Evolutionary conservation across 2,329 filamentous ascomycete genomes (phyloP).

Genomic region (Aspergillus luchuensis): DNA sequence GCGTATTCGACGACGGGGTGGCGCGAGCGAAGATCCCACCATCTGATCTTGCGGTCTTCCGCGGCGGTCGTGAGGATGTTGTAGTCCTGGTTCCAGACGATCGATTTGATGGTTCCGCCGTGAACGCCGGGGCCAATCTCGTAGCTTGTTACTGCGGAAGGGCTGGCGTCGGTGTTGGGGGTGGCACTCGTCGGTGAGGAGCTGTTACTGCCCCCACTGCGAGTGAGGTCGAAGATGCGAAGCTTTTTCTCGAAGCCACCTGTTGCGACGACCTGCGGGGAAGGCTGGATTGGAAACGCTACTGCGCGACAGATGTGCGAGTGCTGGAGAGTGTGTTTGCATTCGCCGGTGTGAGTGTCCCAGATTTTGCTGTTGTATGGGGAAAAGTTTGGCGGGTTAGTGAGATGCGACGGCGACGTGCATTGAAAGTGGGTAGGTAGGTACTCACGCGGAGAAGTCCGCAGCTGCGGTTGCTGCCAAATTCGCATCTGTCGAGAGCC

Average conservation of each 20-base stretch:
- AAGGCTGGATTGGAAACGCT: conserved; percentile 79
- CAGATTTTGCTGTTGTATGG: conserved; percentile 75
- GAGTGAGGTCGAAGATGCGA: conserved; percentile 83
- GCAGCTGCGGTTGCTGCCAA: conserved; percentile 92
- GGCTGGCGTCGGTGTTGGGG: conserved; percentile 43
- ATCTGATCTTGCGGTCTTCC: conserved; percentile 86
- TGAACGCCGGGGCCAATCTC: conserved; percentile 88
- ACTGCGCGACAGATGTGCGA: conserved; percentile 93
- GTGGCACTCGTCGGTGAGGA: conserved; percentile 45
- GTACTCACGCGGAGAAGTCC: conserved; percentile 84
- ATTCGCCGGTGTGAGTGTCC: conserved; percentile 94
- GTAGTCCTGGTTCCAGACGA: conserved; percentile 88
- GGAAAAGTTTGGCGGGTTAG: conserved; percentile 30
- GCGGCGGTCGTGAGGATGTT: conserved; percentile 89
- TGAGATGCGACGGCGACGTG: conserved; percentile 9
- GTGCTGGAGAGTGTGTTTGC: conserved; percentile 82
- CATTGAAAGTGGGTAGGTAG: background rate
- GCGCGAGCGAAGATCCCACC: conserved; percentile 85
- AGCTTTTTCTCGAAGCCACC: conserved; percentile 97
- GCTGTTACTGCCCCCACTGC: conserved; percentile 45
- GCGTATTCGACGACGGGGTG: conserved; percentile 73
- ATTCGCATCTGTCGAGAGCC: conserved; percentile 82
- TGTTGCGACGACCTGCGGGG: conserved; percentile 80
- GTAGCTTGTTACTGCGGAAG: conserved; percentile 66
- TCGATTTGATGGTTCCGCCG: conserved; percentile 87